Evolutionary conservation across 1,284 basidiomycete species (phyloP), one percentile per base, ranked within the genome.

Genomic region (Microbotryum silenes-acaulis): DNA sequence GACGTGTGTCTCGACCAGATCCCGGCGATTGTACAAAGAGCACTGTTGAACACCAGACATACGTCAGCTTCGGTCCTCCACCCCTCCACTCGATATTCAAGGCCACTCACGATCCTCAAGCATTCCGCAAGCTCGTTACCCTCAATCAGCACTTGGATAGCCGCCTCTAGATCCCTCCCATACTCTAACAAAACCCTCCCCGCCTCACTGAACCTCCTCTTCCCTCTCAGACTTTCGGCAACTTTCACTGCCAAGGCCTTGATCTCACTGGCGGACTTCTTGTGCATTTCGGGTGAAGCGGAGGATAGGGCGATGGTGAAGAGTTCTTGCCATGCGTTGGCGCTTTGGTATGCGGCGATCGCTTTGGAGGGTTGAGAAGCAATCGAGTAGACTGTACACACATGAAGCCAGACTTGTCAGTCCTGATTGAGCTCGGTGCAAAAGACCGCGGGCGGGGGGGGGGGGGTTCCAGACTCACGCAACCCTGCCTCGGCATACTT

Each of bases 81-180:
- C 21, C 29, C 16, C 16, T 8, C 4, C 8, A 14, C 5, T 7
- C 31, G 31, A 46, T 55, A 3, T 42, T 16, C 16, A 16, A 8
- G 16, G 16, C 1, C 6, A 71, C 77, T 57, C 71, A 91, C 91
- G 61, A 93, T 78, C 51, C 94, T 82, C 54, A 87, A 81, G 0
- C 93, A 93, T 74, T 97, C 92, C 0, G 88, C 84, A 72, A 93
- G 87, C 29, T 85, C 81, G 59, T 86, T 85, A 0, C 91, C 93
- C 67, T 88, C 82, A 25, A 88, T 86, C 14, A 94, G 80, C 0
- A 84, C 81, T 31, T 85, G 81, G 25, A 93, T 82, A 0, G 88
- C 89, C 48, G 83, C 84, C n/a, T 88, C 83, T 3, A 89, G 79
- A 74, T 97, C 88, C 33, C 84, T 77, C 0, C 82, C 82, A 70